phyloP scores from a whole-genome alignment of 495 filamentous ascomycete genomes.

The Hypoxylon rickii region DNA sequence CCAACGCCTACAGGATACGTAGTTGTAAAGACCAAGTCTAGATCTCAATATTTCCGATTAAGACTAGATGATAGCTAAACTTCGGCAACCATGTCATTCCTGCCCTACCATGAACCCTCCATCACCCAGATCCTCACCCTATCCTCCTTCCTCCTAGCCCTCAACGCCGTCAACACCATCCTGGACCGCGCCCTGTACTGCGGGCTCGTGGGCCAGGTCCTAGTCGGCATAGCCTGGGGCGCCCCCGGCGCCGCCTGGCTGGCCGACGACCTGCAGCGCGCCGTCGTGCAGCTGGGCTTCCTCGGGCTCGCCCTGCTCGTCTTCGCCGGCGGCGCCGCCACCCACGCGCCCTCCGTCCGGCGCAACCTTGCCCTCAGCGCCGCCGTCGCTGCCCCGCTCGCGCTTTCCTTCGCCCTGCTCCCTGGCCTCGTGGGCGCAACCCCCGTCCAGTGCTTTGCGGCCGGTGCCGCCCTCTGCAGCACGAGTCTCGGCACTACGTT shows the following conservation, averaged over 20 bases:
- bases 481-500: constrained; percentile 83
- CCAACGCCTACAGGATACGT: too few relatives aligned
- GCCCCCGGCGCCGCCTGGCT: constrained; percentile 56
- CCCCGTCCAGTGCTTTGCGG: constrained; percentile 68
- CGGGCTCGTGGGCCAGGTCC: constrained; percentile 73
- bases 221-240: constrained; percentile 74
- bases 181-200: constrained; percentile 70
- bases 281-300: constrained; percentile 73
- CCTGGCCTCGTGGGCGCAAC: constrained; percentile 42
- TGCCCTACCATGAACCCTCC: constrained; percentile 65
- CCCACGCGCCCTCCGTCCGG: constrained; percentile 58
- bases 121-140: constrained; percentile 63
- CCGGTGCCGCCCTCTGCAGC: constrained; percentile 75
- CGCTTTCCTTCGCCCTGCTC: constrained; percentile 65
- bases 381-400: constrained; percentile 68
- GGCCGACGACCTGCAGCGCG: constrained; percentile 58
- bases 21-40: too few relatives aligned
- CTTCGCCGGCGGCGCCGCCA: constrained; percentile 75
- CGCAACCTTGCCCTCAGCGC: constrained; percentile 65
- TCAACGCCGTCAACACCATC: constrained; percentile 62
- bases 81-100: too few relatives aligned
- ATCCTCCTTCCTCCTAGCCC: constrained; percentile 66
- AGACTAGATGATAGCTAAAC: too few relatives aligned
- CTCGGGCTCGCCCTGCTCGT: constrained; percentile 75
- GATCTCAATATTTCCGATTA: too few relatives aligned